phyloP scores from a whole-genome alignment of 805 yeast species.

The Ogataea paradorogensis region DNA sequence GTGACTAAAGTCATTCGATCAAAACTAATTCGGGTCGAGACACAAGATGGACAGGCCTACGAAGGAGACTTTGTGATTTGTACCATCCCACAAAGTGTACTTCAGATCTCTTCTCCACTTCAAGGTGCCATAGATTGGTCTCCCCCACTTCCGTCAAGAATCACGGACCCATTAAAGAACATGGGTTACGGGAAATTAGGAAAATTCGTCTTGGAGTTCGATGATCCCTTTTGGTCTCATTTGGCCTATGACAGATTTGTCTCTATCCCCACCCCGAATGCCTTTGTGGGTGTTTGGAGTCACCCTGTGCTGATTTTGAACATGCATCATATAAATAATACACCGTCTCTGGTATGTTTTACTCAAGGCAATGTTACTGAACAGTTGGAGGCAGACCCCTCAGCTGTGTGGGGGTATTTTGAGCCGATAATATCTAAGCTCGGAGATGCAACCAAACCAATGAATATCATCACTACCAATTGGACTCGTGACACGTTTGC shows the following conservation, averaged over 20 bases:
- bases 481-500: conserved; percentile 84
- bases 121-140: conserved; percentile 51
- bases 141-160: conserved; percentile 50
- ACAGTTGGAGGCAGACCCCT: conserved; percentile 49
- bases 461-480: conserved; percentile 47
- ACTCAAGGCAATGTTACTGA: conserved; percentile 74
- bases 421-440: conserved; percentile 45
- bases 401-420: conserved; percentile 54
- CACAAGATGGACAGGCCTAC: conserved; percentile 32
- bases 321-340: conserved; percentile 44
- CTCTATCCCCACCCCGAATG: conserved; percentile 35
- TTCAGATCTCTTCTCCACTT: conserved; percentile 40
- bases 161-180: conserved; percentile 42
- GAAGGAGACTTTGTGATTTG: conserved; percentile 59
- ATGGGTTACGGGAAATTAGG: conserved; percentile 70
- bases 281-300: conserved; percentile 40
- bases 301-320: conserved; percentile 65
- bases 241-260: conserved; percentile 48
- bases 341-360: conserved; percentile 59
- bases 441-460: conserved; percentile 30
- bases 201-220: conserved; percentile 69
- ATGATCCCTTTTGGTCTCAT: conserved; percentile 55
- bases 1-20: conserved; percentile 40
- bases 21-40: conserved; percentile 30
- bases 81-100: conserved; percentile 74